Percentiles rank a stretch among this genome's conserved stretches.
Evolutionary conservation across 352 stramenopile species (phyloP).

Genomic region (Phytopythium boreale): DNA sequence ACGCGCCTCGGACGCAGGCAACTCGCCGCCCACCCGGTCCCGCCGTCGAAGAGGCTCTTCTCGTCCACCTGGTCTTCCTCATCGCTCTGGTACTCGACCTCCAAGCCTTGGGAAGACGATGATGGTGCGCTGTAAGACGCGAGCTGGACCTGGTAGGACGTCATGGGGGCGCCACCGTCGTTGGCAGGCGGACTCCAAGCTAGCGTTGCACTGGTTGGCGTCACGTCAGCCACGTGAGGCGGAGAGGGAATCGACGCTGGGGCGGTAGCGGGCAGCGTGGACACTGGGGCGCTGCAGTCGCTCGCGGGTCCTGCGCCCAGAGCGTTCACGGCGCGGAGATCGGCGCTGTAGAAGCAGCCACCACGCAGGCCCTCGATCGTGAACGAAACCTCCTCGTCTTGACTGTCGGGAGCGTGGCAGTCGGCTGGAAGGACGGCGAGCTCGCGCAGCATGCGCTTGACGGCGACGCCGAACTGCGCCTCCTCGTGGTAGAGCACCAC

Average conservation of each 20-base stretch:
- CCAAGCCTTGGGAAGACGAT: not conserved
- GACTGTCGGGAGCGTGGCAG: slow-evolving; percentile 7
- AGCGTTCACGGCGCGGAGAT: slow-evolving; percentile 40
- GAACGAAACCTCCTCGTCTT: slow-evolving; percentile 7
- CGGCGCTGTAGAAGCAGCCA: slow-evolving; percentile 43
- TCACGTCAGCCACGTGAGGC: slow-evolving; percentile 29
- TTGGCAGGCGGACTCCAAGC: slow-evolving; percentile 36
- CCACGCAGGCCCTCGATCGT: slow-evolving; percentile 34
- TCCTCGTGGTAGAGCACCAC: slow-evolving; percentile 51
- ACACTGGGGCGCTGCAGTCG: slow-evolving; percentile 25
- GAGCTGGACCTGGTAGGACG: slow-evolving; percentile 40
- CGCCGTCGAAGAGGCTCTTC: slow-evolving; percentile 30
- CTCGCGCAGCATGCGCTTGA: slow-evolving; percentile 37
- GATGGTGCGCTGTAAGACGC: slow-evolving; percentile 28
- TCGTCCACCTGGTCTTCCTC: slow-evolving; percentile 35
- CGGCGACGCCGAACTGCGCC: slow-evolving; percentile 51
- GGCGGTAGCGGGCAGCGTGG: slow-evolving; percentile 34
- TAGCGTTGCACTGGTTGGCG: slow-evolving; percentile 42
- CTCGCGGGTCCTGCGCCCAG: slow-evolving; percentile 43
- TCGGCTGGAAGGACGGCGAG: slow-evolving; percentile 23
- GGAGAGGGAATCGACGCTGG: slow-evolving; percentile 30
- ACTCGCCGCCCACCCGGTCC: slow-evolving; percentile 31
- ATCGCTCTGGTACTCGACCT: not conserved
- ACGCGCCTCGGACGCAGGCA: slow-evolving; percentile 48
- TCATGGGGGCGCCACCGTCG: slow-evolving; percentile 49